Base-by-base conservation (phyloP, 176 grass and related monocot species). In the Juncus inflexus region DNA sequence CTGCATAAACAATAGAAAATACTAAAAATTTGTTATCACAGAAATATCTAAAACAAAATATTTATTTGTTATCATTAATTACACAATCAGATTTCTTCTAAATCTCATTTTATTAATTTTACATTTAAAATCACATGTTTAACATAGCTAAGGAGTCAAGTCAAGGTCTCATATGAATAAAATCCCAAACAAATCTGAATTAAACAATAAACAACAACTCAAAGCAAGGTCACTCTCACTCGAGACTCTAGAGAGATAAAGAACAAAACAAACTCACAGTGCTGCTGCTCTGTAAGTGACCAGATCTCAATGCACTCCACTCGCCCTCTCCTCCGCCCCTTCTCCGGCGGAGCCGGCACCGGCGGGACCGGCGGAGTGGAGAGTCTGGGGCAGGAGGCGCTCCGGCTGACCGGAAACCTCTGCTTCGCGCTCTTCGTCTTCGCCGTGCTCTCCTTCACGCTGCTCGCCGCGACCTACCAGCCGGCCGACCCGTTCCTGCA, bases 401-500 rank as follows among this genome's bases (percentile, higher is more conserved):
- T 74, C 76, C 84, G 79, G 14, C 74, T 81, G 7, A 88, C 81
- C 12, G 87, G 85, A 57, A 95, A 89, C 56, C 82, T 95, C 79
- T 77, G 83, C 37, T 96, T 96, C 76, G 82, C 77, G 16, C 76
- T 96, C 73, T 96, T 96, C 87, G 87, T 96, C 47, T 79, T 80
- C 37, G 91, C 74, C 6, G 91, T 96, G 77, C 87, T 96, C 55
- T 73, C 76, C 0, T 96, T 96, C 87, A 96, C 91, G 9, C 77
- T 96, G 19, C 84, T 96, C 57, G 91, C 83, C 35, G 87, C 91
- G 12, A 86, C 86, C 2, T 86, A 88, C 84, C 86, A 79, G 62
- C 91, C 91, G 47, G 91, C 90, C 49, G 91, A 96, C 42, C 91
- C 91, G 37, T 83, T 96, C 11, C 87, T 91, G 41, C 91, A 81